These are phyloP conservation scores for Microdochium bolleyi DNA, from an alignment of 2,329 filamentous ascomycete genomes.

Conservation along the genomic window DNA sequence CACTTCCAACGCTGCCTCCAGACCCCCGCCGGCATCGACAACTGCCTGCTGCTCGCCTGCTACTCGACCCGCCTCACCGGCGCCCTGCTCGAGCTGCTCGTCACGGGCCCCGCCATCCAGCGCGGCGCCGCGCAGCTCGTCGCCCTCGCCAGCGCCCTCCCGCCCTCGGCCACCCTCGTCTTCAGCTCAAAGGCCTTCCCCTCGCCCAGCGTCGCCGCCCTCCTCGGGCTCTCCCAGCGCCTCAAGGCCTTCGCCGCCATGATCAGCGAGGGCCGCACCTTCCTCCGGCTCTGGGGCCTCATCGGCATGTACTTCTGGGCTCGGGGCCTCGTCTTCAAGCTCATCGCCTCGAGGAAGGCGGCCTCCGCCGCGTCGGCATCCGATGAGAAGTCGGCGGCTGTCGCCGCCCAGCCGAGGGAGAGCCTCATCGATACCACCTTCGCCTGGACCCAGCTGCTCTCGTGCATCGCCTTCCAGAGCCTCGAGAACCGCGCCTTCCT, in stretches of 20 bases:
- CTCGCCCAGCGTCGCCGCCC: constrained; percentile 28
- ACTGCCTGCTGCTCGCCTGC: constrained; percentile 58
- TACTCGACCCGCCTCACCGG: constrained; percentile 55
- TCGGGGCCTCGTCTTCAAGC: constrained; percentile 34
- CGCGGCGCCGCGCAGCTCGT: constrained; percentile 42
- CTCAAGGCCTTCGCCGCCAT: constrained; percentile 56
- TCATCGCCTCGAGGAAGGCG: constrained; percentile 18
- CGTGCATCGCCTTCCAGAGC: constrained; percentile 64
- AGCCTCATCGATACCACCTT: constrained; percentile 41
- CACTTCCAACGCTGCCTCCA: constrained; percentile 56
- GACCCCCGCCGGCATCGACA: constrained; percentile 62
- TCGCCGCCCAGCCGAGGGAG: constrained; percentile 12
- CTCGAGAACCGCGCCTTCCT: constrained; percentile 82
- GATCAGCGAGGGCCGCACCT: constrained; percentile 63
- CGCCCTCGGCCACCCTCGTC: constrained; percentile 38
- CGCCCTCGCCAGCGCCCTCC: constrained; percentile 42
- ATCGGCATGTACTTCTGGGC: constrained; percentile 66
- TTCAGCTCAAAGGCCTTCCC: constrained; percentile 27
- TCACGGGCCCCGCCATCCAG: constrained; percentile 50
- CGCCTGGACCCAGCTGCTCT: constrained; percentile 58
- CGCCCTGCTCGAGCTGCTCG: constrained; percentile 36
- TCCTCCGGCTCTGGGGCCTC: constrained; percentile 69
- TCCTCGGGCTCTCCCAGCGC: constrained; percentile 40
- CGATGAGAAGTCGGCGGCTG: constrained; percentile 18
- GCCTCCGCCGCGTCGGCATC: constrained; percentile 11